Evolutionary conservation across 108 stramenopile genomes (phyloP).

Genomic region (Pseudonitzschia delicatissima): DNA sequence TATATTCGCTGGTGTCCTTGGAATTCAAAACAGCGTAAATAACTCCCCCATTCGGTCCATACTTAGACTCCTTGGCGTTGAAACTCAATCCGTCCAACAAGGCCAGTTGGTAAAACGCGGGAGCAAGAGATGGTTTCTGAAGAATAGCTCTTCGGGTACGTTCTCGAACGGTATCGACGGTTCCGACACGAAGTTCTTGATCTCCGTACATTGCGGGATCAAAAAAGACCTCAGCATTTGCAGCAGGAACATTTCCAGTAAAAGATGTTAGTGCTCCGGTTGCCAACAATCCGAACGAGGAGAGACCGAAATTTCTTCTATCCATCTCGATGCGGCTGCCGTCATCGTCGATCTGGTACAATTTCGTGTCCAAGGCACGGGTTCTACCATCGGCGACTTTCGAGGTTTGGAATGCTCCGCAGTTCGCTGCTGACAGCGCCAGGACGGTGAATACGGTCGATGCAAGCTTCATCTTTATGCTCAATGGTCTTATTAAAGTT

Average conservation of each 20-base stretch:
- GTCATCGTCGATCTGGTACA: not conserved
- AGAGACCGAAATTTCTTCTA: constrained; percentile 20
- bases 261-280: constrained; percentile 2
- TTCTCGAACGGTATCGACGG: constrained; percentile 75
- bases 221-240: constrained; percentile 74
- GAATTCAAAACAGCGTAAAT: constrained; percentile 53
- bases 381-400: not conserved
- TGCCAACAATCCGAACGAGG: constrained; percentile 12
- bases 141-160: constrained; percentile 73
- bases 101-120: constrained; percentile 70
- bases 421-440: not conserved
- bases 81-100: constrained; percentile 71
- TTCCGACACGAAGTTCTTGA: constrained; percentile 81
- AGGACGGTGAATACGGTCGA: constrained; percentile 4
- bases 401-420: constrained; percentile 8
- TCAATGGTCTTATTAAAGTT: too few species aligned
- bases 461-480: not conserved
- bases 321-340: constrained; percentile 14
- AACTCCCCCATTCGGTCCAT: constrained; percentile 77
- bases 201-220: constrained; percentile 92
- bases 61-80: constrained; percentile 50
- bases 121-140: constrained; percentile 68
- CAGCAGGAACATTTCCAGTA: constrained; percentile 13
- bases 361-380: not conserved
- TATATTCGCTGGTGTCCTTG: constrained; percentile 46